Base-by-base conservation (phyloP, 2,329 filamentous ascomycete genomes). In the Talaromyces sp. region DNA sequence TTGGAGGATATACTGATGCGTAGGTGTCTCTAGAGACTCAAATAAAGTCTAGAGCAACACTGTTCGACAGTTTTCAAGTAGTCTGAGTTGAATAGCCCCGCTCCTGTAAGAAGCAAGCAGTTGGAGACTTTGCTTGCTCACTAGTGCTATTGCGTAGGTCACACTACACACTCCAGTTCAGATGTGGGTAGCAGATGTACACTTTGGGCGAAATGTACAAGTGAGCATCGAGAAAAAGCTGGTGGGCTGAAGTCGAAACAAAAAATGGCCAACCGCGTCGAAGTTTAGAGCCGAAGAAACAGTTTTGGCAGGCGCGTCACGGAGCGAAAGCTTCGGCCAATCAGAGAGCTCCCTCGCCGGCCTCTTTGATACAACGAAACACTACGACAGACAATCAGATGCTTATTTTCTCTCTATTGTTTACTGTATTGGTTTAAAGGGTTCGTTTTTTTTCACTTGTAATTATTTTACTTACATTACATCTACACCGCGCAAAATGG, bases 301-400 rank as follows among this genome's bases (percentile, higher is more conserved):
- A 37, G 62, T 31, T 39, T 41, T 43, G 47, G 27, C 65, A 68
- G 64, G 68, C 68, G 69, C 66, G 68, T 66, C 66, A 64, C 66
- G 61, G 66, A 59, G 17, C 27, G 58, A 62, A 60, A 68, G 67
- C 67, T 69, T 69, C 22, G 54, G 19, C 67, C 65, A 70, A 69
- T 68, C 68, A 69, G 43, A 56, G 52, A 57, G 47, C 47, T 62
- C 25, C 22, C 19, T 33, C 15, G 31, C 19, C 22, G 15, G 50
- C 39, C 3, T 1, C 41, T 49, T 77, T 47, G 58, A 47, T 37
- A 39, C 31, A 39, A 13, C 33, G 22, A 22, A 39, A 10, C n/a
- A 45, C 45, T 6, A 22, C 2, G 47, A 50, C 47, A 27, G 15
- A 31, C 47, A 50, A 10, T 15, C 47, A 17, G 17, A 11, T 13